Evolutionary conservation across 345 rosid genomes (phyloP).

Genomic region (Aquilaria yunnanensis): DNA sequence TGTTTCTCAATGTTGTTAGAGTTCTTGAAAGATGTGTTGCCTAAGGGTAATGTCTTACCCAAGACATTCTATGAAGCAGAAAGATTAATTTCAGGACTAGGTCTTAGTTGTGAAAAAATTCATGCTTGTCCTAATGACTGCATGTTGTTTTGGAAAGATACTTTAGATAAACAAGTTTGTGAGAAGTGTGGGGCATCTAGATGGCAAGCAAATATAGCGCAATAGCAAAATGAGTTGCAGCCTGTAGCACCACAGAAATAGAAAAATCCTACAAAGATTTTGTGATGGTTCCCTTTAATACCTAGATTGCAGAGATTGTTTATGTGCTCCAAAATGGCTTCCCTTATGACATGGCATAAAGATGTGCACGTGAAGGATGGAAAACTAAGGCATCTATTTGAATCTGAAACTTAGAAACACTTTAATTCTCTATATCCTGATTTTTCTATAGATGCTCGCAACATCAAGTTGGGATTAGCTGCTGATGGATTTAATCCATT

Average conservation of each 20-base stretch:
- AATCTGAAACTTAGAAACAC: background rate
- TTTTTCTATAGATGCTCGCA: background rate
- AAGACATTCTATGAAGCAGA: background rate
- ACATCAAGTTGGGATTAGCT: background rate
- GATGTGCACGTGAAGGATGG: conserved; percentile 1
- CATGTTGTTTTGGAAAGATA: background rate
- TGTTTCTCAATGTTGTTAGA: conserved; percentile 1
- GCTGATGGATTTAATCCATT: too few species aligned
- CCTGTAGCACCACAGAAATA: background rate
- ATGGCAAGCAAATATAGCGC: too few species aligned
- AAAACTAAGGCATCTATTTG: background rate
- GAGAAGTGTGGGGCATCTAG: too few species aligned
- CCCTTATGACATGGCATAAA: background rate
- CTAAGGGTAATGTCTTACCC: background rate
- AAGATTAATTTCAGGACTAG: background rate
- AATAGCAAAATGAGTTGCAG: too few species aligned
- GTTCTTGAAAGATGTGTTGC: background rate
- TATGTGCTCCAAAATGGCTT: conserved; percentile 2
- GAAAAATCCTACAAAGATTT: background rate
- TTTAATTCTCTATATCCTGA: background rate
- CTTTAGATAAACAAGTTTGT: background rate
- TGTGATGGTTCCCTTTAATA: conserved; percentile 6
- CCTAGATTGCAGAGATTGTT: conserved; percentile 6
- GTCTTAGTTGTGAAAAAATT: conserved; percentile 8
- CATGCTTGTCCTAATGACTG: too few species aligned